A percentile compares a stretch with the other conserved stretches of the same genome.
Evolutionary conservation across 768 basidiomycete species (phyloP).

Genomic region (Nidula microcarpa): DNA sequence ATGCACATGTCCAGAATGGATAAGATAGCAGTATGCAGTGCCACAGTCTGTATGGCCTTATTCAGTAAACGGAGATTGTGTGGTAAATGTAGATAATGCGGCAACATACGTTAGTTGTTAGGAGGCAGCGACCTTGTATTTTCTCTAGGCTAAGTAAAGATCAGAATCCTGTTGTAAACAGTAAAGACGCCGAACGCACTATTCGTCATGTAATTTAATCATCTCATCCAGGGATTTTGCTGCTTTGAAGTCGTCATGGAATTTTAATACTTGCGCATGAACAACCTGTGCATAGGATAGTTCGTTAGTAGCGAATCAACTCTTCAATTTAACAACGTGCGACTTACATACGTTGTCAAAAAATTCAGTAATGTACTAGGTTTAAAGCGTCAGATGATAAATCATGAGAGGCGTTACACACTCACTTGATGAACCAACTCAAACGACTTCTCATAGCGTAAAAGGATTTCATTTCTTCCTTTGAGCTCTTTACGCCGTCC

Average conservation of each 20-base stretch:
- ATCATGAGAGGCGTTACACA: conserved; percentile 8
- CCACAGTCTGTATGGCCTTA: conserved; percentile 42
- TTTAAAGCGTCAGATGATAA: no score
- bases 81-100: background rate
- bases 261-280: conserved; percentile 55
- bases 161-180: background rate
- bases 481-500: conserved; percentile 28
- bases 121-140: conserved; percentile 59
- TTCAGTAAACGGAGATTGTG: background rate
- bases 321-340: background rate
- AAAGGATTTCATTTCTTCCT: conserved; percentile 60
- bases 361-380: conserved; percentile 64
- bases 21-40: conserved; percentile 62
- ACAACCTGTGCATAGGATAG: conserved; percentile 48
- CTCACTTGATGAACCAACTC: conserved; percentile 85
- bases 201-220: conserved; percentile 62
- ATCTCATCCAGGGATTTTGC: conserved; percentile 74
- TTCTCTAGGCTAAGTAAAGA: conserved; percentile 47
- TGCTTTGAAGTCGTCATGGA: conserved; percentile 50
- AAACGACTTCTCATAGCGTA: conserved; percentile 75
- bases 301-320: background rate
- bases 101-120: conserved; percentile 51
- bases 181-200: conserved; percentile 44
- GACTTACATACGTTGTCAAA: conserved; percentile 65
- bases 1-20: conserved; percentile 73